Percentiles rank a stretch among this genome's conserved stretches.
These are phyloP conservation scores for Moesziomyces parantarcticus DNA, from an alignment of 1,284 basidiomycete genomes.

Conservation along the genomic window DNA sequence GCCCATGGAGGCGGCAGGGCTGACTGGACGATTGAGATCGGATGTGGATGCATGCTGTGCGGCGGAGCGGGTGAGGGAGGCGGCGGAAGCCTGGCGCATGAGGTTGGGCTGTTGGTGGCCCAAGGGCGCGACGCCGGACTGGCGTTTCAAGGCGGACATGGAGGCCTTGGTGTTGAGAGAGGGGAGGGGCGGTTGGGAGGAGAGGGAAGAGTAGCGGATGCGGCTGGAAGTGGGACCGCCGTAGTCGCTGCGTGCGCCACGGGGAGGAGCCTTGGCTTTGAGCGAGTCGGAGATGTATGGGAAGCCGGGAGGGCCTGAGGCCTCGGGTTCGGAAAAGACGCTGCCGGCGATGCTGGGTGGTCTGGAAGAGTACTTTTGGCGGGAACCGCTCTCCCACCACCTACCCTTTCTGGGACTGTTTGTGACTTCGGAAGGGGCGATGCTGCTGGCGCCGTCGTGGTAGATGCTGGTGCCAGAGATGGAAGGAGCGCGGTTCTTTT, in stretches of 20 bases:
- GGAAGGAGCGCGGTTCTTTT: constrained; percentile 32
- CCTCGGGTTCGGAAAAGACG: constrained; percentile 58
- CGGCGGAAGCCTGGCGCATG: constrained; percentile 31
- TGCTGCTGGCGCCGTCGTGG: constrained; percentile 44
- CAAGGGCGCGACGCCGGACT: constrained; percentile 48
- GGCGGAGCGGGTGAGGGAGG: constrained; percentile 11
- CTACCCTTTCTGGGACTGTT: constrained; percentile 28
- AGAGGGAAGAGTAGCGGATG: constrained; percentile 18
- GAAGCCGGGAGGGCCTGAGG: constrained; percentile 15
- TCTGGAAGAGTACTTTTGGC: constrained; percentile 36
- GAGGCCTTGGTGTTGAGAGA: constrained; percentile 27
- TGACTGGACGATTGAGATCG: constrained; percentile 35
- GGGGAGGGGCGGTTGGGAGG: constrained; percentile 39
- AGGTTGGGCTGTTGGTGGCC: constrained; percentile 48
- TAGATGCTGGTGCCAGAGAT: constrained; percentile 46
- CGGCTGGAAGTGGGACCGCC: constrained; percentile 30
- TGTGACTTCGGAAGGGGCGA: constrained; percentile 37
- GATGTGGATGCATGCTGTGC: constrained; percentile 5
- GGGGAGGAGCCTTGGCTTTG: constrained; percentile 12
- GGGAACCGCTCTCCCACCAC: constrained; percentile 56
- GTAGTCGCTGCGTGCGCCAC: constrained; percentile 49
- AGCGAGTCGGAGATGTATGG: constrained; percentile 24
- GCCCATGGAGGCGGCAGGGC: constrained; percentile 41
- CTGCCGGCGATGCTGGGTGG: constrained; percentile 57
- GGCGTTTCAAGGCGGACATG: constrained; percentile 19